Evolutionary conservation across 2,329 filamentous ascomycete genomes (phyloP), one percentile per base, ranked within the genome.

Genomic region (Aspergillus sp.): DNA sequence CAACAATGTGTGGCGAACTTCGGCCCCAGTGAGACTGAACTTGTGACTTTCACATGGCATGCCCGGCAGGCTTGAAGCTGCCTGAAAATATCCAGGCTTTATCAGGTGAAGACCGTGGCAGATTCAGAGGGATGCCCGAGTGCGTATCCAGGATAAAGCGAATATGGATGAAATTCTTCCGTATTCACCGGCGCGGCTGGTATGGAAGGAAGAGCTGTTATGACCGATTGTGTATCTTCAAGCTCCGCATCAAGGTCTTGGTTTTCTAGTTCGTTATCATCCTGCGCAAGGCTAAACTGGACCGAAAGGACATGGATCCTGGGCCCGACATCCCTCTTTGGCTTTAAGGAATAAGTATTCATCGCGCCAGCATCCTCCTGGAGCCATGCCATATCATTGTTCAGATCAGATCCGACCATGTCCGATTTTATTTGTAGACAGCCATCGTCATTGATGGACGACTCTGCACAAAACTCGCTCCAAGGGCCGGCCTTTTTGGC

Each of bases 281-380:
- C 66, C 38, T 72, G 69, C 30, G 67, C 59, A 21, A 69, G 43
- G 36, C 57, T 63, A 62, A 70, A 64, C 25, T 71, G 65, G 43
- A 72, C 67, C 15, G 73, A 69, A 39, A 74, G 45, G 19, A 73
- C 69, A 62, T 74, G 74, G 28, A 74, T 68, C 30, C 69, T 69
- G n/a, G 74, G 74, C 1, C 67, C 68, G 21, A 55, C 59, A 30
- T 68, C 63, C 15, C 65, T 65, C 43, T 67, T 69, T 17, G 67
- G 65, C 54, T 72, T 75, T 49, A 76, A 64, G 0, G 70, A 70
- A 54, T 74, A 74, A 2, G 69, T 74, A 41, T 70, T 72, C 55
- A 71, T 47, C 32, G 63, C 55, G 30, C 71, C 68, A 3, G 65
- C 60, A 51, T 65, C 66, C 36, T 70, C 66, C n/a, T 70, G 69